phyloP scores from a whole-genome alignment of 441 rosid genomes.

The Aquilaria agallochum region DNA sequence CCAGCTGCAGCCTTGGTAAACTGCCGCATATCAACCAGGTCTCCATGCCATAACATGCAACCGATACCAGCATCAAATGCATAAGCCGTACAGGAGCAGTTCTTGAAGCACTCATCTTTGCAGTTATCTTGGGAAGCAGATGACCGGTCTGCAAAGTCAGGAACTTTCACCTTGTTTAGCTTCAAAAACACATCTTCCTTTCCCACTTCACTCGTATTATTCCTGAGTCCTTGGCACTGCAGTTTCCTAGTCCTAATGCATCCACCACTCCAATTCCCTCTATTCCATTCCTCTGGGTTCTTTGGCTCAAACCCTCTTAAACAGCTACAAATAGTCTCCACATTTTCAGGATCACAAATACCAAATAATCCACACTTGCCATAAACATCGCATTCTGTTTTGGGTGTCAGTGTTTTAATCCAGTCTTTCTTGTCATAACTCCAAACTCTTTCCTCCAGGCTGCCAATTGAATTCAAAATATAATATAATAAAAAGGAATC shows the following conservation, averaged over 20 bases:
- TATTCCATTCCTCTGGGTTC: constrained; percentile 20
- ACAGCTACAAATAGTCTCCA: constrained; percentile 29
- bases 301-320: constrained; percentile 29
- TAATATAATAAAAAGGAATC: constrained; percentile 10
- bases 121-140: constrained; percentile 19
- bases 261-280: constrained; percentile 37
- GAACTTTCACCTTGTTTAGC: constrained; percentile 20
- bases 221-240: constrained; percentile 15
- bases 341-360: constrained; percentile 7
- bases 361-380: constrained; percentile 27
- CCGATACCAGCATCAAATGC: constrained; percentile 39
- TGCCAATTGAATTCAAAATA: constrained; percentile 27
- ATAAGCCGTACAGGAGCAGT: constrained; percentile 55
- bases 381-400: constrained; percentile 25
- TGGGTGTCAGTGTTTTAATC: background rate
- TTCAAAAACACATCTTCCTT: constrained; percentile 36
- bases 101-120: constrained; percentile 23
- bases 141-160: constrained; percentile 23
- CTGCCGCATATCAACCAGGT: constrained; percentile 36
- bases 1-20: constrained; percentile 11
- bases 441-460: background rate
- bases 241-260: constrained; percentile 29
- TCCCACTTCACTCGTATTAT: constrained; percentile 15
- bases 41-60: constrained; percentile 44
- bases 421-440: background rate